Base-by-base conservation (phyloP, 768 basidiomycete species). In the Tylopilus intermedius region DNA sequence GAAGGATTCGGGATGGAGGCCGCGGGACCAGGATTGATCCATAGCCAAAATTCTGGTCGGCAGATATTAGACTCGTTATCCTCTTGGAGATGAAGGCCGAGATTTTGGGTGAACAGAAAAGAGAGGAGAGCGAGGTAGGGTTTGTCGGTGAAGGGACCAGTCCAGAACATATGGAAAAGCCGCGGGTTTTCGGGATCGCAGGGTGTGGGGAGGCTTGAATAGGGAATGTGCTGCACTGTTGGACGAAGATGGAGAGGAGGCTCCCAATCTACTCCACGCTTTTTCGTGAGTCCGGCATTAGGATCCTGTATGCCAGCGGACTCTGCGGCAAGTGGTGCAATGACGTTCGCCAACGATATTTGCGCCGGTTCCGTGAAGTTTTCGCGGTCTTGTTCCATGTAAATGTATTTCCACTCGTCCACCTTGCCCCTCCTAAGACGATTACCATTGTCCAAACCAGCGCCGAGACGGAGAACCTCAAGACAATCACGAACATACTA, bases 91-190 rank as follows among this genome's bases (percentile, higher is more conserved):
- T 95, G 85, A 24, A 99, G 76, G 13, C 88, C 91, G 14, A 88
- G 80, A 64, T 96, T 96, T 68, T 99, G 96, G 3, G 95, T 96
- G 74, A 85, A 98, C 33, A 98, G 79, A 77, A 93, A 99, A 15
- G 94, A 96, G 22, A 95, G 76, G 42, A 97, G 77, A 1, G 95
- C 93, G 54, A 93, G 82, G 76, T 99, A 98, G 2, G 96, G 96
- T 69, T 97, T 97, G 76, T 99, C 96, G 8, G 94, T 96, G 75
- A 99, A 97, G 1, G 92, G 86, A 0, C 96, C 95, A 2, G 94
- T 90, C 95, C 96, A 98, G 76, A 96, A 99, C 86, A 97, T 96
- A 71, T 99, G 96, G 76, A 95, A 98, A 30, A 97, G 72, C 33
- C 89, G 82, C 6, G 93, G 88, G 61, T 87, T 83, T 58, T 90